Conservation (phyloP, 441 rosid genomes). For the Daphne laureola region DNA sequence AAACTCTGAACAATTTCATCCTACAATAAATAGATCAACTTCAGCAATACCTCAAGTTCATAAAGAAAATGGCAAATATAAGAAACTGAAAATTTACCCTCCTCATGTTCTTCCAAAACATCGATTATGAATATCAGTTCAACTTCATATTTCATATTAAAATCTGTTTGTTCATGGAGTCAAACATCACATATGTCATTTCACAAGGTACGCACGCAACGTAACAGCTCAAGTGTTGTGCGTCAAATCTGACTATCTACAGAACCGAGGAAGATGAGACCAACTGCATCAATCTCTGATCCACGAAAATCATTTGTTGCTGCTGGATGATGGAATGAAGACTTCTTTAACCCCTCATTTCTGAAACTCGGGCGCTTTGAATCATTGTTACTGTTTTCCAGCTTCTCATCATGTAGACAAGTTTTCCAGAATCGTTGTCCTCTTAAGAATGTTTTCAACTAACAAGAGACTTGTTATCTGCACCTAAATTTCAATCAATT, state of each 20-base stretch:
- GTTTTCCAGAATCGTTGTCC: slow-evolving; percentile 99
- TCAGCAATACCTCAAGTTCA: slow-evolving; percentile 10
- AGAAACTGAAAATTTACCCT: slow-evolving; percentile 25
- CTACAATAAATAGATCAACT: slow-evolving; percentile 33
- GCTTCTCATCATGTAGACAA: slow-evolving; percentile 73
- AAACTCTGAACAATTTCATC: slow-evolving; percentile 99
- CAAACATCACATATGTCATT: slow-evolving; percentile 74
- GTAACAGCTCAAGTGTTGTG: slow-evolving; percentile 90
- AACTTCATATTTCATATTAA: slow-evolving; percentile 62
- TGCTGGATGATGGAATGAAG: slow-evolving; percentile 64
- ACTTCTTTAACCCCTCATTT: slow-evolving; percentile 60
- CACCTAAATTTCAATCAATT: too few species aligned
- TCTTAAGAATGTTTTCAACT: too few species aligned
- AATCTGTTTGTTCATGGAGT: slow-evolving; percentile 53
- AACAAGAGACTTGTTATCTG: too few species aligned
- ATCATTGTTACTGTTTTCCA: slow-evolving; percentile 32
- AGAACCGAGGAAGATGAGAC: slow-evolving; percentile 92
- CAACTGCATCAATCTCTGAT: slow-evolving; percentile 97
- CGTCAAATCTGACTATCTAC: slow-evolving; percentile 98
- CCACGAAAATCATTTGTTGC: slow-evolving; percentile 83
- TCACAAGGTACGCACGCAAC: slow-evolving; percentile 95
- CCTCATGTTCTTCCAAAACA: slow-evolving; percentile 99
- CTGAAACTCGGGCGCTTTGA: slow-evolving; percentile 40
- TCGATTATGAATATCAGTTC: slow-evolving; percentile 92
- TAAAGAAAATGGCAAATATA: slow-evolving; percentile 14